Evolutionary conservation across 1,284 basidiomycete genomes (phyloP), one percentile per base, ranked within the genome.

Genomic region (Leccinum griseonigrum): DNA sequence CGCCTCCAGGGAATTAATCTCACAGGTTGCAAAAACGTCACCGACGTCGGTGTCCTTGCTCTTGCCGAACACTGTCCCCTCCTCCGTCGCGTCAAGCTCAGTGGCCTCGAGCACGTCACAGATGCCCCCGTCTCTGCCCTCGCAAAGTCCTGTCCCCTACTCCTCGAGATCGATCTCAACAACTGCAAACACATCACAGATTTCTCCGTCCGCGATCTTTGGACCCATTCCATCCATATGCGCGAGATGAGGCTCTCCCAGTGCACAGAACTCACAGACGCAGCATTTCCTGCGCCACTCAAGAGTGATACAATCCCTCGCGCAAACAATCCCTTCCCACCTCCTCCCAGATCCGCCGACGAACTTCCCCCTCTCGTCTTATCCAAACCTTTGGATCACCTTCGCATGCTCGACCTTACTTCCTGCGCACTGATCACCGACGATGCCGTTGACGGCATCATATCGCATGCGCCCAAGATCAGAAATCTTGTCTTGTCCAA

Each of bases 101-200:
- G 86, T 67, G 86, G 87, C 60, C 83, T 96, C 55, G 85, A 87
- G 60, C 79, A 82, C 38, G 77, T 98, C 62, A 95, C 95, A 0
- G 92, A 97, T 69, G 76, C 76, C n/a, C 84, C 95, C 13, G 82
- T 99, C 63, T 86, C 88, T 36, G 83, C 86, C 16, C 82, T 99
- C 54, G 91, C 93, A n/a, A 83, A 84, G 61, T 80, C 83, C 7
- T 98, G 96, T 71, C 92, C 94, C 1, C 83, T 95, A 40, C 83
- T 99, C 18, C 85, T 99, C 59, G 97, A 99, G 76, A 88, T 98
- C 67, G 97, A 99, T 76, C 85, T 99, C 65, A 90, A 94, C 69
- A 83, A 88, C 64, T 96, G 95, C 77, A 83, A 85, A 61, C 82
- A 83, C 59, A 84, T 98, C 70, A 90, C 93, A 11, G 90, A 98